A percentile compares a stretch with the other conserved stretches of the same genome.
These are phyloP conservation scores for Alternaria longipes DNA, from an alignment of 2,329 filamentous ascomycete genomes.

Conservation along the genomic window DNA sequence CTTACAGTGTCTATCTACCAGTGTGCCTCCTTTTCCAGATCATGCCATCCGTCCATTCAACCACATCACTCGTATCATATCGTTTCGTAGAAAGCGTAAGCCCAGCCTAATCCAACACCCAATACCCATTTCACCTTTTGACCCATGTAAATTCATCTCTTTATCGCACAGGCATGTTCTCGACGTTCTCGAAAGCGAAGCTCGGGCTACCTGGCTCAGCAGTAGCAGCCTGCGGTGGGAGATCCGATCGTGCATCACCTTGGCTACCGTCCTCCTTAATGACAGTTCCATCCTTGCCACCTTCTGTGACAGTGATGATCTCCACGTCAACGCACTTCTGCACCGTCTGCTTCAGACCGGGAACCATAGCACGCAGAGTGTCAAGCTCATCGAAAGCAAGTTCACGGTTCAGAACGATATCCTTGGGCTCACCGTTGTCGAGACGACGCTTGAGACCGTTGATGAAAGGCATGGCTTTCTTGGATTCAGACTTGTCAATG, in stretches of 20 bases:
- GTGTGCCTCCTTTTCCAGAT: neutral
- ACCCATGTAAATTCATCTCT: neutral
- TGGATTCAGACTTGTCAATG: conserved; percentile 89
- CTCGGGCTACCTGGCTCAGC: conserved; percentile 84
- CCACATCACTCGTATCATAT: conserved; percentile 2
- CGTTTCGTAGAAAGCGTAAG: neutral
- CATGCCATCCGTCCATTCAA: neutral
- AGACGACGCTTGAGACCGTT: conserved; percentile 87
- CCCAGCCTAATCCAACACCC: neutral
- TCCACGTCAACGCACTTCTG: conserved; percentile 74
- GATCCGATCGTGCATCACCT: conserved; percentile 66
- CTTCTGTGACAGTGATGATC: conserved; percentile 75
- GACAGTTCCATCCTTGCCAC: conserved; percentile 69
- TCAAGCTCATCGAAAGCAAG: conserved; percentile 85
- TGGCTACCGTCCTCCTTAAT: conserved; percentile 62
- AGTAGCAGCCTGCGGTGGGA: conserved; percentile 71
- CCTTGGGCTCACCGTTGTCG: conserved; percentile 70
- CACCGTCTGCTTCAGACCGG: conserved; percentile 78
- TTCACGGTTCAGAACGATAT: conserved; percentile 80
- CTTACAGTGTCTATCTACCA: conserved; percentile 1
- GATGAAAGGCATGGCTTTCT: conserved; percentile 98
- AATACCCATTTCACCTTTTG: neutral
- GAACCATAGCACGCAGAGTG: conserved; percentile 79
- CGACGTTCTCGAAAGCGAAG: conserved; percentile 85
- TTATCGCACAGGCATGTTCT: conserved; percentile 38